Evolutionary conservation across 2,329 filamentous ascomycete species (phyloP).

Genomic region (Colletotrichum endophyticum): DNA sequence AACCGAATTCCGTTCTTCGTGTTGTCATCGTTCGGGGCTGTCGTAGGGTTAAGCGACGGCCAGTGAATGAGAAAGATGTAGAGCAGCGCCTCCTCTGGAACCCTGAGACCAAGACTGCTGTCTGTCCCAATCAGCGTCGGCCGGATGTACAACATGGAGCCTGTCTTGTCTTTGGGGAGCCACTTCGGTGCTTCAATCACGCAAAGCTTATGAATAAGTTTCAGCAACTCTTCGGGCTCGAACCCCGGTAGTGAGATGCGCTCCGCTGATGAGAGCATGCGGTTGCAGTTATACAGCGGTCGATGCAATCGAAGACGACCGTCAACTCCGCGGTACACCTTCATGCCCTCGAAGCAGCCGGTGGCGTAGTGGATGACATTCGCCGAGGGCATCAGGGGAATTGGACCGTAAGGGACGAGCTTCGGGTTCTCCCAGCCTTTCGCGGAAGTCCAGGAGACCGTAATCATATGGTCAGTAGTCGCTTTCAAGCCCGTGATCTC

Average conservation of each 20-base stretch:
- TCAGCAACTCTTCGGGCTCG: conserved; percentile 62
- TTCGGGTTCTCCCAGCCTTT: conserved; percentile 70
- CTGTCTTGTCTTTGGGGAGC: not conserved
- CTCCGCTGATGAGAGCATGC: conserved; percentile 51
- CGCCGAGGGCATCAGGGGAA: conserved; percentile 71
- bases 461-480: conserved; percentile 69
- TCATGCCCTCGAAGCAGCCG: conserved; percentile 76
- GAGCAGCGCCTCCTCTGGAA: not conserved
- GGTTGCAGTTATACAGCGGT: conserved; percentile 64
- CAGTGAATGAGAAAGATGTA: not conserved
- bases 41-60: not conserved
- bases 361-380: conserved; percentile 77
- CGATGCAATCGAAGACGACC: conserved; percentile 69
- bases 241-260: conserved; percentile 72
- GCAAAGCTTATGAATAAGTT: not conserved
- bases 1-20: not conserved
- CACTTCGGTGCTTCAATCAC: not conserved
- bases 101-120: not conserved
- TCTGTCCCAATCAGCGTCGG: not conserved
- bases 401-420: conserved; percentile 68
- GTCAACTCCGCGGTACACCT: conserved; percentile 73
- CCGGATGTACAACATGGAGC: not conserved
- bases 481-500: not conserved
- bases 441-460: conserved; percentile 63
- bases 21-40: not conserved